Conservation (phyloP, 352 stramenopile genomes). For the Phytopythium helicoides region DNA sequence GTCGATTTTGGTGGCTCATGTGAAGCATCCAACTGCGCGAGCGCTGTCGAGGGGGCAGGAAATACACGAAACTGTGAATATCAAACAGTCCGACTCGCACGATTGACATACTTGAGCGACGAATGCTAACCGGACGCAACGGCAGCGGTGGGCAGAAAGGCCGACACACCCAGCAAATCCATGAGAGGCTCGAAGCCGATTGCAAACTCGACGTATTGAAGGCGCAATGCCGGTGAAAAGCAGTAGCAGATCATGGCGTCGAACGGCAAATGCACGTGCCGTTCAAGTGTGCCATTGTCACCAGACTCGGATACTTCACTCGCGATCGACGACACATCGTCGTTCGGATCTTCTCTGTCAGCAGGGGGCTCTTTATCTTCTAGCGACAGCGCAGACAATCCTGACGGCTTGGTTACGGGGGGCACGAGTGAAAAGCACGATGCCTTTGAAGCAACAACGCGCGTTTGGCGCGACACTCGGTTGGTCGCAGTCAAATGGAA, state of each 20-base stretch:
- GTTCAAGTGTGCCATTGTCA: constrained; percentile 28
- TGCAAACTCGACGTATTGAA: constrained; percentile 87
- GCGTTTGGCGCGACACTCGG: constrained; percentile 61
- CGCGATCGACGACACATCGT: constrained; percentile 5
- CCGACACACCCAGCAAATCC: constrained; percentile 56
- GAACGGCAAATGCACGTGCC: constrained; percentile 69
- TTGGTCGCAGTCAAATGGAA: constrained; percentile 77
- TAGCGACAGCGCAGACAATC: constrained; percentile 6
- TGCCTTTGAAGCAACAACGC: constrained; percentile 54
- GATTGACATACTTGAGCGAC: too few species aligned
- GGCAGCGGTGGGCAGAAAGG: constrained; percentile 39
- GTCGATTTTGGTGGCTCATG: neutral
- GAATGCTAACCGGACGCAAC: neutral
- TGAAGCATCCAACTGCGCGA: neutral
- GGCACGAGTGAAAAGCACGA: constrained; percentile 43
- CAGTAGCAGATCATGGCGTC: constrained; percentile 87
- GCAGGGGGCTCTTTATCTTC: constrained; percentile 11
- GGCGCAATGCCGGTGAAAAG: constrained; percentile 43
- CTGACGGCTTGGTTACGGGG: constrained; percentile 4
- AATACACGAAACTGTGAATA: constrained; percentile 1
- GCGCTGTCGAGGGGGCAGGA: neutral
- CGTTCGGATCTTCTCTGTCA: constrained; percentile 11
- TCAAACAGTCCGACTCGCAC: neutral
- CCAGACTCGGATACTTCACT: constrained; percentile 7
- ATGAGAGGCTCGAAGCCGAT: constrained; percentile 86